Conservation (phyloP, 192 early-diverging fungal species). For the Lobosporangium transversale region DNA sequence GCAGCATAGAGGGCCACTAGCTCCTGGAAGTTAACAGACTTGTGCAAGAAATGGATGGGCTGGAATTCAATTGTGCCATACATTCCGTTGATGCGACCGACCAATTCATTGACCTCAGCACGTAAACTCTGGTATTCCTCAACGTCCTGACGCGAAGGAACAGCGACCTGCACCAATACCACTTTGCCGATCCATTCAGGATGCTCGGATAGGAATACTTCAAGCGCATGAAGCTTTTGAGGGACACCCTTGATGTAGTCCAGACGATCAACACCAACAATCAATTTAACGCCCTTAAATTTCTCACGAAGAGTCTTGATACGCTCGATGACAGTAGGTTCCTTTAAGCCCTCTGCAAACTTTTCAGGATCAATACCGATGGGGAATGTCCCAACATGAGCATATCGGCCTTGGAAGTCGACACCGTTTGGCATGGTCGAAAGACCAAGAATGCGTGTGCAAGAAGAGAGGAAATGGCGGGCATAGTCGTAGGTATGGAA, state of each 20-base stretch:
- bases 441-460: slow-evolving; percentile 95
- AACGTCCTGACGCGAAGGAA: slow-evolving; percentile 97
- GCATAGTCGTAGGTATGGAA: slow-evolving; percentile 99
- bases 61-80: slow-evolving; percentile 97
- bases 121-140: slow-evolving; percentile 98
- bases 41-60: slow-evolving; percentile 98
- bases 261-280: slow-evolving; percentile 97
- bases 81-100: slow-evolving; percentile 97
- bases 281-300: slow-evolving; percentile 88
- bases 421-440: slow-evolving; percentile 93
- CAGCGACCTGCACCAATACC: slow-evolving; percentile 96
- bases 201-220: slow-evolving; percentile 87
- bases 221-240: slow-evolving; percentile 97
- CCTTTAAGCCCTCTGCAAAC: slow-evolving; percentile 86
- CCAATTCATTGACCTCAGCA: slow-evolving; percentile 94
- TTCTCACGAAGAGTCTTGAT: slow-evolving; percentile 84
- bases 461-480: slow-evolving; percentile 96
- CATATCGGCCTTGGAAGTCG: slow-evolving; percentile 91
- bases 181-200: slow-evolving; percentile 95
- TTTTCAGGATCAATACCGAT: slow-evolving; percentile 98
- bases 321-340: slow-evolving; percentile 71
- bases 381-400: slow-evolving; percentile 98
- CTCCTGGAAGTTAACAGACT: slow-evolving; percentile 94
- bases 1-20: slow-evolving; percentile 95
- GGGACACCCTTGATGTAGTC: slow-evolving; percentile 99